Evolutionary conservation across 2,329 filamentous ascomycete genomes (phyloP).

Genomic region (Ophiostoma australiae): DNA sequence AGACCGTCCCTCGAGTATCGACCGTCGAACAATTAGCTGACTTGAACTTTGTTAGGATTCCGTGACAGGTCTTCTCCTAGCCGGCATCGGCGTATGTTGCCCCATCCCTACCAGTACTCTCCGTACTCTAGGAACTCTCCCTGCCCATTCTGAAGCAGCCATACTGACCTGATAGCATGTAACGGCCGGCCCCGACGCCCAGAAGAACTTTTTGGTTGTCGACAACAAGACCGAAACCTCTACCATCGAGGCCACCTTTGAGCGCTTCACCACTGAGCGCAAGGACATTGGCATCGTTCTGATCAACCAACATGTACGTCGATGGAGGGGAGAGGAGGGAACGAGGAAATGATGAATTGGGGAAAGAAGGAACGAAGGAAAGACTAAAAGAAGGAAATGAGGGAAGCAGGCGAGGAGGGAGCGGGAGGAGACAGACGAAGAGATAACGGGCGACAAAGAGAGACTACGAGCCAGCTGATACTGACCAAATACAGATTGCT

Average conservation of each 20-base stretch:
- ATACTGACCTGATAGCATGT: constrained; percentile 63
- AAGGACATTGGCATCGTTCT: constrained; percentile 96
- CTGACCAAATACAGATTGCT: constrained; percentile 61
- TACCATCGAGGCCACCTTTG: constrained; percentile 84
- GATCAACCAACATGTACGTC: constrained; percentile 91
- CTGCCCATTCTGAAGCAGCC: neutral
- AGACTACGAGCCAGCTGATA: neutral
- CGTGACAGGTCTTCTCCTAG: constrained; percentile 89
- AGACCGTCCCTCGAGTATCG: neutral
- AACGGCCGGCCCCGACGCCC: constrained; percentile 76
- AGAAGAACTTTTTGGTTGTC: constrained; percentile 98
- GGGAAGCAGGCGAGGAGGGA: neutral
- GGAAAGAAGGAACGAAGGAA: neutral
- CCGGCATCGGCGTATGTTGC: constrained; percentile 76
- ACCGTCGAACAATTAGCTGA: neutral
- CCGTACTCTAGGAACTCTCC: neutral
- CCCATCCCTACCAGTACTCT: neutral
- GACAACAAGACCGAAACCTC: constrained; percentile 87
- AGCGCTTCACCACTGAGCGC: constrained; percentile 78
- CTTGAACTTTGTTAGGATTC: constrained; percentile 62
- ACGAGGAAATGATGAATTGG: too few relatives aligned
- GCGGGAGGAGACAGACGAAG: neutral
- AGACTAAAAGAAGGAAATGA: neutral
- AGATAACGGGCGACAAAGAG: neutral
- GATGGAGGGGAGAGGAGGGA: neutral